Evolutionary conservation across 306 rosid species (phyloP).

Genomic region (Fagus sylvatica): DNA sequence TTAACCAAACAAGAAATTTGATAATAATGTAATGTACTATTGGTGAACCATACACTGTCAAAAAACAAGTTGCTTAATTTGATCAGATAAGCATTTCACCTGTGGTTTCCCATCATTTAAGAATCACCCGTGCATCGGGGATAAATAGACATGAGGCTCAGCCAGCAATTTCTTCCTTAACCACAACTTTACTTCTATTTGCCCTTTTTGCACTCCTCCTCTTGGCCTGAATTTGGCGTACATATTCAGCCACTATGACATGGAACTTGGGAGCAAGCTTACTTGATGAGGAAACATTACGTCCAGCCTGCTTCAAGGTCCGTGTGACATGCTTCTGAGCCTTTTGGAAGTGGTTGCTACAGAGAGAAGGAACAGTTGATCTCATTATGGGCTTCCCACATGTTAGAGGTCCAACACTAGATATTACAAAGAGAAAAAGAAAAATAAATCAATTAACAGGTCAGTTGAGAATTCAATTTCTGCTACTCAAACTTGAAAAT

Average conservation of each 20-base stretch:
- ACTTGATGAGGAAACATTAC: slow-evolving; percentile 42
- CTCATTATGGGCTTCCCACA: slow-evolving; percentile 70
- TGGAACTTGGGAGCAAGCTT: slow-evolving; percentile 58
- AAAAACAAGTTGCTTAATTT: background rate
- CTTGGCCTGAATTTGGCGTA: slow-evolving; percentile 52
- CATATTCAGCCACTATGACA: slow-evolving; percentile 39
- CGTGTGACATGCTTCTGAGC: slow-evolving; percentile 54
- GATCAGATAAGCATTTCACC: background rate
- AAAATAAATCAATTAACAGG: background rate
- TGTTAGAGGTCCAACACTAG: slow-evolving; percentile 59
- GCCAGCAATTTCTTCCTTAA: slow-evolving; percentile 30
- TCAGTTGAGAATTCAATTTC: slow-evolving; percentile 9
- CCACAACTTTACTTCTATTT: slow-evolving; percentile 22
- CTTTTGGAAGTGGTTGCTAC: slow-evolving; percentile 53
- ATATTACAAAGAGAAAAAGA: slow-evolving; percentile 9
- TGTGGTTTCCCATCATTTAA: background rate
- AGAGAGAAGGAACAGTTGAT: slow-evolving; percentile 55
- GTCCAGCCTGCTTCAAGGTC: slow-evolving; percentile 53
- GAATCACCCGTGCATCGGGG: background rate
- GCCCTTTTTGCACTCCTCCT: slow-evolving; percentile 36
- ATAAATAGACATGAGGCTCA: slow-evolving; percentile 14
- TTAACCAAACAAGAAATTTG: background rate
- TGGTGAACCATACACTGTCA: background rate
- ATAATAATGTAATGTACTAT: background rate
- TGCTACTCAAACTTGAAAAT: background rate